Percentiles rank a stretch among this genome's conserved stretches.
These are phyloP conservation scores for Xerocomus amazonicus DNA, from an alignment of 1,284 basidiomycete genomes.

Conservation along the genomic window DNA sequence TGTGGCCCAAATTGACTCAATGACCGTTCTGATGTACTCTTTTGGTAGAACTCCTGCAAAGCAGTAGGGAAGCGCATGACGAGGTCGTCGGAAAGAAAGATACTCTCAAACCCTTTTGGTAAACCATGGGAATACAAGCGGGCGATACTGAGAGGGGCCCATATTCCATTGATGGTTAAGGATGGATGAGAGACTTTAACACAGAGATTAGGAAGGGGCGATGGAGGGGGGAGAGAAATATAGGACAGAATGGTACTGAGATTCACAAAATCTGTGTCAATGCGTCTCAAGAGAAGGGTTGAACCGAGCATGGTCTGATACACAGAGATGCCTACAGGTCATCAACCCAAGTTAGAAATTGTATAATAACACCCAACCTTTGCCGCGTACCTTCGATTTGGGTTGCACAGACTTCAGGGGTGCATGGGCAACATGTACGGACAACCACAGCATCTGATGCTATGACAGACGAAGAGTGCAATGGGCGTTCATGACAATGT, in stretches of 20 bases:
- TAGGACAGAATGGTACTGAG: slow-evolving; percentile 52
- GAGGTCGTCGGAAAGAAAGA: slow-evolving; percentile 59
- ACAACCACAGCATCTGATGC: slow-evolving; percentile 40
- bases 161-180: slow-evolving; percentile 52
- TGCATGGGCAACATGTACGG: slow-evolving; percentile 57
- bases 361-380: background rate
- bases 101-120: slow-evolving; percentile 37
- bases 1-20: slow-evolving; percentile 51
- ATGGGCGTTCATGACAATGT: slow-evolving; percentile 4
- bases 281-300: slow-evolving; percentile 55
- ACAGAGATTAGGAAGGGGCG: slow-evolving; percentile 26
- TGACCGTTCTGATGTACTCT: slow-evolving; percentile 41
- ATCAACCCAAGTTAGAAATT: slow-evolving; percentile 10
- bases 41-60: slow-evolving; percentile 50
- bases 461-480: slow-evolving; percentile 2
- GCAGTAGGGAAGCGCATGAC: slow-evolving; percentile 56
- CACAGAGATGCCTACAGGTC: slow-evolving; percentile 55
- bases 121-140: slow-evolving; percentile 38
- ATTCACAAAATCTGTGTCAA: slow-evolving; percentile 73
- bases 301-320: slow-evolving; percentile 61
- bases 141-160: slow-evolving; percentile 60
- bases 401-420: slow-evolving; percentile 57
- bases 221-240: slow-evolving; percentile 35
- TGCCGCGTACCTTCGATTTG: slow-evolving; percentile 57
- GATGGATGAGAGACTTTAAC: slow-evolving; percentile 40